Evolutionary conservation across 164 flowering plant genomes (phyloP).

Genomic region (Vitis rupestris): DNA sequence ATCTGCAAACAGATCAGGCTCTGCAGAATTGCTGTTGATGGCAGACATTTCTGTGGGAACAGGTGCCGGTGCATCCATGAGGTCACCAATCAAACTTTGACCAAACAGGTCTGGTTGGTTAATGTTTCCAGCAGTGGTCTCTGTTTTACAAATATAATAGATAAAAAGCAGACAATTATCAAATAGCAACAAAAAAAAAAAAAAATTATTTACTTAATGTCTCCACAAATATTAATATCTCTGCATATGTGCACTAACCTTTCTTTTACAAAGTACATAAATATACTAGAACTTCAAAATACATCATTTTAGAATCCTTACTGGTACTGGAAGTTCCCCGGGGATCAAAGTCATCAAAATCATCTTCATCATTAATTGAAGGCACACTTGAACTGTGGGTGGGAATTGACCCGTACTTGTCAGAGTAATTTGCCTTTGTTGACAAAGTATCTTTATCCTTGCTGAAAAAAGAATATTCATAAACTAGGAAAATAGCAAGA

Average conservation of each 20-base stretch:
- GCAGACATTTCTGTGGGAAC: conserved; percentile 36
- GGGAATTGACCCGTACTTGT: conserved; percentile 33
- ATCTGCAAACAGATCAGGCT: conserved; percentile 91
- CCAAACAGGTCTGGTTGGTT: conserved; percentile 77
- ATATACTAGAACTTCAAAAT: neutral
- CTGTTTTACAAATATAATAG: conserved; percentile 30
- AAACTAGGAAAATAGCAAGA: neutral
- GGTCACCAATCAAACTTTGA: conserved; percentile 49
- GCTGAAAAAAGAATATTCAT: conserved; percentile 28
- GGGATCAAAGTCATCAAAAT: conserved; percentile 95
- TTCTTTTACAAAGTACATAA: neutral
- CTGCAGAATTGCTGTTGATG: conserved; percentile 35
- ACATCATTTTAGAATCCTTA: conserved; percentile 31
- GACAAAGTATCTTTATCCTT: conserved; percentile 40
- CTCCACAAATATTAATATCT: neutral
- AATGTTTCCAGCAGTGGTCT: conserved; percentile 51
- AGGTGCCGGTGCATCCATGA: conserved; percentile 67
- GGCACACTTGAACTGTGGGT: conserved; percentile 47
- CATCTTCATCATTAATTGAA: conserved; percentile 58
- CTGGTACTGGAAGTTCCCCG: conserved; percentile 76
- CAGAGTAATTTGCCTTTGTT: conserved; percentile 27
- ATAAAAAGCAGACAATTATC: too few relatives aligned
- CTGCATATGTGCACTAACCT: neutral
- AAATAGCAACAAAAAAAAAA: conserved; percentile 2
- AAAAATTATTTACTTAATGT: too few relatives aligned